Evolutionary conservation across 192 early-diverging fungal genomes (phyloP).

Genomic region (Oehlia diaphana): DNA sequence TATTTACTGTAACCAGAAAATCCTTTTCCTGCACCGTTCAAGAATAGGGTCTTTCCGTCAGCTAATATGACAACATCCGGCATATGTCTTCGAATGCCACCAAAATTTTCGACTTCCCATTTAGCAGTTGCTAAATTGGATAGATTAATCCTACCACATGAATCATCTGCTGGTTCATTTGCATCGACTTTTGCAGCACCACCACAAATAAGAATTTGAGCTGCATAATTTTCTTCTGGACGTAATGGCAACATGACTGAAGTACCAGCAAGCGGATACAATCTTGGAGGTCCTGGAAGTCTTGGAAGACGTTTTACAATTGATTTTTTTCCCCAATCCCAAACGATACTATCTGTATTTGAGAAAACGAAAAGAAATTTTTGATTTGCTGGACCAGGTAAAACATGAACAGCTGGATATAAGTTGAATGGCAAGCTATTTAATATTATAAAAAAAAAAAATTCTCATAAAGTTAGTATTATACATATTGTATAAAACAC

Average conservation of each 20-base stretch:
- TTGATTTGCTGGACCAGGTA: constrained; percentile 37
- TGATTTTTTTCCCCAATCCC: constrained; percentile 43
- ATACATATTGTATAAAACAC: background rate
- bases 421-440: constrained; percentile 48
- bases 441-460: background rate
- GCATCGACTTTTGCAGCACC: constrained; percentile 42
- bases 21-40: constrained; percentile 67
- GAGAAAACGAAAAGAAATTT: constrained; percentile 53
- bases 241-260: constrained; percentile 57
- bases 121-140: constrained; percentile 34
- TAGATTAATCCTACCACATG: constrained; percentile 53
- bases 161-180: constrained; percentile 38
- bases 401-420: constrained; percentile 52
- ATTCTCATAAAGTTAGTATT: background rate
- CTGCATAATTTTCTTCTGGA: constrained; percentile 56
- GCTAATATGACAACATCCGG: constrained; percentile 52
- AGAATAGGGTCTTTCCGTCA: constrained; percentile 57
- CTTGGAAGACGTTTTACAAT: constrained; percentile 44
- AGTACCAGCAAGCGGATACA: constrained; percentile 59
- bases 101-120: constrained; percentile 54
- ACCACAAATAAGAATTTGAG: constrained; percentile 62
- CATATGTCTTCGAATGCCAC: constrained; percentile 51
- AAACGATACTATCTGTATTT: constrained; percentile 54
- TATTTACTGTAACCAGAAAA: constrained; percentile 49
- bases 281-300: constrained; percentile 47